phyloP scores from a whole-genome alignment of 495 filamentous ascomycete genomes.

The Amorphotheca resinae region DNA sequence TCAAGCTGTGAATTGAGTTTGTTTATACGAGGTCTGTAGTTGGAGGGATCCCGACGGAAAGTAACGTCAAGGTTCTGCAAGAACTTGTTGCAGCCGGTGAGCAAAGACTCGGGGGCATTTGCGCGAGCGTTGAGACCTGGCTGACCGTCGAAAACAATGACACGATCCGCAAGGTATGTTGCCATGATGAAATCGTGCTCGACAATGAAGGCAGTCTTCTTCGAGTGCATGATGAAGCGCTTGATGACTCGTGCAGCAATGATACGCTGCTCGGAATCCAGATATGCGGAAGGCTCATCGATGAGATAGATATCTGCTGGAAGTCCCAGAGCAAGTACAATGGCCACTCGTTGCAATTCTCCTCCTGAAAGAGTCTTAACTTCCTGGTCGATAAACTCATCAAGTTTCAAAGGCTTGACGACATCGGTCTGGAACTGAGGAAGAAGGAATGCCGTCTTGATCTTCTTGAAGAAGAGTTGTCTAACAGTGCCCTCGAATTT shows the following conservation, averaged over 20 bases:
- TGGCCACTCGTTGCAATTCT: conserved; percentile 97
- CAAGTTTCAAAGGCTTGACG: conserved; percentile 93
- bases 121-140: conserved; percentile 80
- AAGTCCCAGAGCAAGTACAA: conserved; percentile 84
- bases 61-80: conserved; percentile 92
- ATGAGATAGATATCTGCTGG: conserved; percentile 99
- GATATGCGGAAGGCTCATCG: conserved; percentile 87
- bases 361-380: conserved; percentile 97
- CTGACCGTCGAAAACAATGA: conserved; percentile 95
- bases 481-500: conserved; percentile 95
- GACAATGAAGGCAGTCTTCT: conserved; percentile 98
- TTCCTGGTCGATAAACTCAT: conserved; percentile 98
- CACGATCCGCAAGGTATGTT: conserved; percentile 88
- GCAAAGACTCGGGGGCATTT: conserved; percentile 77
- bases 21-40: conserved; percentile 94
- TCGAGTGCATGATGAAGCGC: conserved; percentile 98
- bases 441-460: conserved; percentile 88
- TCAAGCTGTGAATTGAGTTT: conserved; percentile 91
- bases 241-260: conserved; percentile 95
- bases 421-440: conserved; percentile 99
- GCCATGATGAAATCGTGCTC: conserved; percentile 99
- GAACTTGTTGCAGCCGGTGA: conserved; percentile 96
- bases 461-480: conserved; percentile 92
- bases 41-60: conserved; percentile 94
- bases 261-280: conserved; percentile 98